These are phyloP conservation scores for Verticillium zaregamsianum DNA, from an alignment of 2,329 filamentous ascomycete genomes.

Conservation along the genomic window DNA sequence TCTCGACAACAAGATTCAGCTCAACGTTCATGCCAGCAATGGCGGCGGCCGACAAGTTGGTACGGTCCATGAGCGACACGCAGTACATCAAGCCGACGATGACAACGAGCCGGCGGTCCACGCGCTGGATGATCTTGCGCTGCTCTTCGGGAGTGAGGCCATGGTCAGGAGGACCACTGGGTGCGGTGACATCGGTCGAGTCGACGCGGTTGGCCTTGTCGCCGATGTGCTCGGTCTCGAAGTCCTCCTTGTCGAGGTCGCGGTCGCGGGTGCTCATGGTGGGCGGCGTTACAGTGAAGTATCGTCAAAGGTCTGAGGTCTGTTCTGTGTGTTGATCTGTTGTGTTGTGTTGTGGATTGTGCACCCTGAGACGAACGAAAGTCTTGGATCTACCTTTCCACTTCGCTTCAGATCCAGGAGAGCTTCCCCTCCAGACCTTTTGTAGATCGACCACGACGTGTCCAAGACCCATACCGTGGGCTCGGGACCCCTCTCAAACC, in stretches of 20 bases:
- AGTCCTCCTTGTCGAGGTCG: constrained; percentile 12
- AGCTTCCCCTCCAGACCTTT: constrained; percentile 1
- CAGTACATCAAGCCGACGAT: constrained; percentile 67
- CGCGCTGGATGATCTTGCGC: constrained; percentile 60
- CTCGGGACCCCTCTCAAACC: neutral
- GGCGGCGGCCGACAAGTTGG: constrained; percentile 68
- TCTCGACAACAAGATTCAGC: constrained; percentile 35
- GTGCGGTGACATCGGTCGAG: constrained; percentile 4
- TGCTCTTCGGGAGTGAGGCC: constrained; percentile 59
- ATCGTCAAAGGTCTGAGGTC: no score
- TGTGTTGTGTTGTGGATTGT: neutral
- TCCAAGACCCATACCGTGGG: neutral
- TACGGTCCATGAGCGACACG: constrained; percentile 73
- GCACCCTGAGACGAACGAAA: neutral
- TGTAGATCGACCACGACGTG: constrained; percentile 2
- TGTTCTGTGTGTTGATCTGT: neutral
- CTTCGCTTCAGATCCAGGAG: neutral
- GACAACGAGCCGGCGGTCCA: constrained; percentile 63
- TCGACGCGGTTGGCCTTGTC: constrained; percentile 5
- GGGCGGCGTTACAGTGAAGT: neutral
- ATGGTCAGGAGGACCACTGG: constrained; percentile 21
- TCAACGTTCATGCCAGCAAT: constrained; percentile 61
- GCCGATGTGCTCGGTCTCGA: constrained; percentile 8
- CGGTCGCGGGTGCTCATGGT: neutral
- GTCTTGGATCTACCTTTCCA: neutral